A percentile compares a stretch with the other conserved stretches of the same genome.
These are phyloP conservation scores for Tolypocladium ophioglossoides DNA, from an alignment of 2,329 filamentous ascomycete genomes.

Conservation along the genomic window DNA sequence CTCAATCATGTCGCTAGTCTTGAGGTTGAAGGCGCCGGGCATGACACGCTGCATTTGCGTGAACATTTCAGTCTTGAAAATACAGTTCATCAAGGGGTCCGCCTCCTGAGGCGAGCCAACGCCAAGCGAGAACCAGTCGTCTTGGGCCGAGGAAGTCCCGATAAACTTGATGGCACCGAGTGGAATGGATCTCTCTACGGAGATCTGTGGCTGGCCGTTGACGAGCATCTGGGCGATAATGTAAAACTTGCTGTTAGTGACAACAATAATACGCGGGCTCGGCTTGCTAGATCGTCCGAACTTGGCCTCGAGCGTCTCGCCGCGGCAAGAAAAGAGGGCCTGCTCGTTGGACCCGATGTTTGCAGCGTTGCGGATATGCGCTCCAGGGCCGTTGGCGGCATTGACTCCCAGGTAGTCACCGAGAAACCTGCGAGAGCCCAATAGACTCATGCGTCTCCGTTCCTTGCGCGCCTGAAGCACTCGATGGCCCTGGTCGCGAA, in stretches of 20 bases:
- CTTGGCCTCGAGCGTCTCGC: constrained; percentile 83
- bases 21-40: constrained; percentile 70
- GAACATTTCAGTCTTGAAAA: constrained; percentile 96
- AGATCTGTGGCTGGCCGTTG: constrained; percentile 72
- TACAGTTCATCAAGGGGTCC: constrained; percentile 85
- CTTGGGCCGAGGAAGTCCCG: constrained; percentile 67
- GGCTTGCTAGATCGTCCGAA: constrained; percentile 94
- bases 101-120: constrained; percentile 84
- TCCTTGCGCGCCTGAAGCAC: constrained; percentile 81
- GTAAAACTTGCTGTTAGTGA: constrained; percentile 82
- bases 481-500: constrained; percentile 79
- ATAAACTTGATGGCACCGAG: constrained; percentile 85
- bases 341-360: constrained; percentile 63
- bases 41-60: constrained; percentile 78
- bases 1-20: constrained; percentile 75
- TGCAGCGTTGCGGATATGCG: constrained; percentile 67
- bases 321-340: constrained; percentile 81
- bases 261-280: constrained; percentile 70
- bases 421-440: constrained; percentile 85
- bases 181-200: constrained; percentile 70
- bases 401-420: constrained; percentile 91
- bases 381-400: constrained; percentile 67
- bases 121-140: constrained; percentile 95
- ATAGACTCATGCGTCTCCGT: constrained; percentile 76
- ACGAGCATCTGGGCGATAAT: constrained; percentile 76